phyloP scores from a whole-genome alignment of 2,329 filamentous ascomycete genomes.

The Fusarium newnesense region DNA sequence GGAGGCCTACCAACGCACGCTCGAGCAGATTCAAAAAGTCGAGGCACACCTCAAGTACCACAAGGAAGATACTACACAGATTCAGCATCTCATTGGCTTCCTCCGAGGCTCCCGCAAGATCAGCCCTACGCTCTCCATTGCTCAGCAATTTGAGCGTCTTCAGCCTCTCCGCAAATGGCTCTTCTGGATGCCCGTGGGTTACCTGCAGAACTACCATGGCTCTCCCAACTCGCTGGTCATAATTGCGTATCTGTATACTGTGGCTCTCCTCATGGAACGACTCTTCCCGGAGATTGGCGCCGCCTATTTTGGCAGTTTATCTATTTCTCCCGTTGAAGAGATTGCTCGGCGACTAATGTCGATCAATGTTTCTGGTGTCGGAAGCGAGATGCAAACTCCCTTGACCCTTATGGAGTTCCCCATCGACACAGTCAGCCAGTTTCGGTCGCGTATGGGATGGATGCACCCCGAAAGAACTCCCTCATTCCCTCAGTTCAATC shows the following conservation, averaged over 20 bases:
- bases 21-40: constrained; percentile 74
- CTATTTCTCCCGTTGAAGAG: constrained; percentile 84
- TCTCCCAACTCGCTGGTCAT: constrained; percentile 84
- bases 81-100: constrained; percentile 77
- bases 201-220: constrained; percentile 79
- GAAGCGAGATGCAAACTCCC: constrained; percentile 69
- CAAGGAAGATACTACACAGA: constrained; percentile 74
- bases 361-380: constrained; percentile 70
- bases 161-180: constrained; percentile 91
- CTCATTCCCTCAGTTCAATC: constrained; percentile 70
- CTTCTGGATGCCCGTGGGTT: constrained; percentile 91
- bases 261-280: constrained; percentile 87
- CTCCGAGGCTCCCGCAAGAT: constrained; percentile 78
- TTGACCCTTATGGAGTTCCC: constrained; percentile 78
- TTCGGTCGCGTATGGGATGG: constrained; percentile 77
- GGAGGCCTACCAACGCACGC: constrained; percentile 72
- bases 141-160: constrained; percentile 89
- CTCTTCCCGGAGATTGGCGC: constrained; percentile 92
- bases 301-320: constrained; percentile 85
- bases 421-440: constrained; percentile 74
- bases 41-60: constrained; percentile 75
- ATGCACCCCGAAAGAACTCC: constrained; percentile 66
- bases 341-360: constrained; percentile 81
- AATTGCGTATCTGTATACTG: constrained; percentile 91
- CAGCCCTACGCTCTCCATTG: constrained; percentile 74